These are phyloP conservation scores for Achaetomium macrosporum DNA, from an alignment of 2,329 filamentous ascomycete species.

Conservation along the genomic window DNA sequence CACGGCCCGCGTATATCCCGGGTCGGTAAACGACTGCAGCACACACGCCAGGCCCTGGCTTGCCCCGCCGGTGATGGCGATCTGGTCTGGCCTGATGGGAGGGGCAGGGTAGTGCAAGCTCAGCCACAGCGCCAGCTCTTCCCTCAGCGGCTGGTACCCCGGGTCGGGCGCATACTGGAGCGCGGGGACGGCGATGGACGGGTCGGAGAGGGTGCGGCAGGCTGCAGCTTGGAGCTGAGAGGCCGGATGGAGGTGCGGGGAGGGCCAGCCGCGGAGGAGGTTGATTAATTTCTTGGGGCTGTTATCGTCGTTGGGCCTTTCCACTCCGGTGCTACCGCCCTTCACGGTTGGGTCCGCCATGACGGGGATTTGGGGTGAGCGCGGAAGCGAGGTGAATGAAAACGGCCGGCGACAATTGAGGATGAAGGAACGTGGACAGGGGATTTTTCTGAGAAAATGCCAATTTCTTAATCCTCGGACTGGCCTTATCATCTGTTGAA, in stretches of 20 bases:
- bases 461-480: too few species aligned
- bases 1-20: constrained; percentile 63
- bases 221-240: constrained; percentile 56
- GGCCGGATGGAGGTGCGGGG: constrained; percentile 57
- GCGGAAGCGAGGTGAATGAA: too few species aligned
- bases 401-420: too few species aligned
- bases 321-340: too few species aligned
- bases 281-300: constrained; percentile 46
- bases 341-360: too few species aligned
- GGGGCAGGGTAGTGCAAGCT: constrained; percentile 37
- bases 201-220: constrained; percentile 54
- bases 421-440: too few species aligned
- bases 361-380: too few species aligned
- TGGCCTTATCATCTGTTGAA: too few species aligned
- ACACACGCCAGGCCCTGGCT: constrained; percentile 75
- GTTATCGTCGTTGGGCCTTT: neutral
- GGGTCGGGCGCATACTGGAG: constrained; percentile 75
- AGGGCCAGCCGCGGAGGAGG: constrained; percentile 64
- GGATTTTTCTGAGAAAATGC: too few species aligned
- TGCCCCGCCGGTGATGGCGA: constrained; percentile 80
- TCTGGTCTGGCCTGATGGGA: constrained; percentile 44
- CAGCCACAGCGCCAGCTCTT: constrained; percentile 66
- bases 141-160: constrained; percentile 65
- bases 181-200: constrained; percentile 53
- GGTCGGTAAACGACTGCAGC: constrained; percentile 75